Evolutionary conservation across 148 eudicot species (phyloP).

Genomic region (Pouteria glomerata): DNA sequence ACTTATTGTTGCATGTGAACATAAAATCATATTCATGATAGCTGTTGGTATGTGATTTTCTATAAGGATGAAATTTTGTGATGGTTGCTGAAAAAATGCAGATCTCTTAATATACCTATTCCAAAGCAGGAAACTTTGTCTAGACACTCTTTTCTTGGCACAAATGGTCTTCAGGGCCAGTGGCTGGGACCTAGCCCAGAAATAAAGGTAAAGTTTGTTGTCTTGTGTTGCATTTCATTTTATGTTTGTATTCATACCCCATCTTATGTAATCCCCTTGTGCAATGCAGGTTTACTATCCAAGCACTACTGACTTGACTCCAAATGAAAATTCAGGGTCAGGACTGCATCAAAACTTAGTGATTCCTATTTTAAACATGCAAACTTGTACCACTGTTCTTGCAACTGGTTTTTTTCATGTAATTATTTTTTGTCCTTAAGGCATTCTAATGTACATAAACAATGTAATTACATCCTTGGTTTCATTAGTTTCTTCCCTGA

Average conservation of each 20-base stretch:
- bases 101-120: conserved; percentile 64
- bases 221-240: neutral
- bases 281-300: conserved; percentile 74
- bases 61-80: conserved; percentile 7
- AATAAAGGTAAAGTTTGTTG: conserved; percentile 56
- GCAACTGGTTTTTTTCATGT: neutral
- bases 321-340: conserved; percentile 56
- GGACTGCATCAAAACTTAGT: no score
- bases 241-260: neutral
- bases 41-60: no score
- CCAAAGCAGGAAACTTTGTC: conserved; percentile 94
- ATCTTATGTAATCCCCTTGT: conserved; percentile 8
- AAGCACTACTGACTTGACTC: conserved; percentile 47
- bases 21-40: neutral
- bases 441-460: no score
- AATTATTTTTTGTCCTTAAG: neutral
- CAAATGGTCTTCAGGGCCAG: conserved; percentile 75
- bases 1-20: neutral
- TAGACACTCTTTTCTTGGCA: conserved; percentile 87
- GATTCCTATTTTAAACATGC: no score
- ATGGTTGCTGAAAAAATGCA: conserved; percentile 27
- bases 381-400: neutral
- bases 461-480: neutral
- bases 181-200: conserved; percentile 79
- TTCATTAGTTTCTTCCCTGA: neutral